Evolutionary conservation across 2,329 filamentous ascomycete genomes (phyloP).

Genomic region (Cercospora zeae-maydis): DNA sequence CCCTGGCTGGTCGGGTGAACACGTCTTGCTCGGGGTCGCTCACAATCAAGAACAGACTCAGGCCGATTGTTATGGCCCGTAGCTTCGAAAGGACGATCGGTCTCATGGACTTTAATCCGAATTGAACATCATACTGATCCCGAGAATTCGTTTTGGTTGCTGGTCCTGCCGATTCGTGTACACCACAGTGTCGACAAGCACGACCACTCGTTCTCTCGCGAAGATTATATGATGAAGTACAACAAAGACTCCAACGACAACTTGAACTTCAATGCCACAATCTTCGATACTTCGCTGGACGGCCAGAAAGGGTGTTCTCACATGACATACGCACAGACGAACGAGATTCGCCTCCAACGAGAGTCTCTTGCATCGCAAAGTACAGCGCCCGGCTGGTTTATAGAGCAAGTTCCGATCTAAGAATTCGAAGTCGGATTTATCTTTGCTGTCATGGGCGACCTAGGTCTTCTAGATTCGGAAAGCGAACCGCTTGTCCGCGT

Average conservation of each 20-base stretch:
- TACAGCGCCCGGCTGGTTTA: conserved; percentile 7
- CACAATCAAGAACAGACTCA: neutral
- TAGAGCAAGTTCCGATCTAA: conserved; percentile 8
- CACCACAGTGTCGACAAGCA: conserved; percentile 39
- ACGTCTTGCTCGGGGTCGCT: neutral
- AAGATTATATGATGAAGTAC: conserved; percentile 39
- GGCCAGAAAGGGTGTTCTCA: conserved; percentile 2
- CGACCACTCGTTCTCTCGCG: conserved; percentile 50
- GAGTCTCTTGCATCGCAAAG: conserved; percentile 1
- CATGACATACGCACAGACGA: conserved; percentile 9
- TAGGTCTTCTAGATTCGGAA: neutral
- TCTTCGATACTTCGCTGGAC: conserved; percentile 13
- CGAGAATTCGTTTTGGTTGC: neutral
- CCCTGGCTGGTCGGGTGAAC: neutral
- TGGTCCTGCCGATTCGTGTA: neutral
- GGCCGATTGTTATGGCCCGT: neutral
- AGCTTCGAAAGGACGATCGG: neutral
- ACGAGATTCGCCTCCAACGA: conserved; percentile 15
- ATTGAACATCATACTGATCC: neutral
- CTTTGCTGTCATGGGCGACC: conserved; percentile 13
- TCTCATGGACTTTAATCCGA: neutral
- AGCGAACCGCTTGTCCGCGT: conserved; percentile 8
- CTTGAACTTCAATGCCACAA: conserved; percentile 11
- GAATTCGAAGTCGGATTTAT: conserved; percentile 16
- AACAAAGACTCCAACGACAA: conserved; percentile 9